These are phyloP conservation scores for Metschnikowia cerradonensis DNA, from an alignment of 805 yeast species.

Conservation along the genomic window DNA sequence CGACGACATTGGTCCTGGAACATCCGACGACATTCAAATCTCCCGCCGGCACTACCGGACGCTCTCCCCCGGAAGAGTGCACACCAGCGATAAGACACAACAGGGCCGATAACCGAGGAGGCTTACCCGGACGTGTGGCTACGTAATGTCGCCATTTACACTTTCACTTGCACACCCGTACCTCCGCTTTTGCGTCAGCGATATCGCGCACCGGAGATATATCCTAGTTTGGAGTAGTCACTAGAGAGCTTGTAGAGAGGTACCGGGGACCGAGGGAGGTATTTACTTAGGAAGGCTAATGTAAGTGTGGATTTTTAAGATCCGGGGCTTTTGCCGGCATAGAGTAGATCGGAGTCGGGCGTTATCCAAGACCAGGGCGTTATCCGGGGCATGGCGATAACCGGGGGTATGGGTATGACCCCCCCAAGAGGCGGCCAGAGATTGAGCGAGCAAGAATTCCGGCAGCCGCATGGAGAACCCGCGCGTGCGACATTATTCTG, in stretches of 20 bases:
- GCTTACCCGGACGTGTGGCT: neutral
- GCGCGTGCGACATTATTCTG: constrained; percentile 1
- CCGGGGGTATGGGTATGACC: neutral
- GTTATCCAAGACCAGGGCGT: too few species aligned
- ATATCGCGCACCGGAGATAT: constrained; percentile 4
- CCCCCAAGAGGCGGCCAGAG: neutral
- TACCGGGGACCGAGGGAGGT: too few species aligned
- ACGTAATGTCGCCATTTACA: constrained; percentile 1
- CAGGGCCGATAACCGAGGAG: constrained; percentile 1
- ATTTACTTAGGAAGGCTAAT: too few species aligned
- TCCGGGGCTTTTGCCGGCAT: too few species aligned
- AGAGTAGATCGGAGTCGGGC: too few species aligned
- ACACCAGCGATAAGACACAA: neutral
- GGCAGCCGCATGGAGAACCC: neutral
- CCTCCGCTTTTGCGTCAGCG: neutral
- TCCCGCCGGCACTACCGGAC: neutral
- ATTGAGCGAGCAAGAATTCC: neutral
- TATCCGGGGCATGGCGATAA: neutral
- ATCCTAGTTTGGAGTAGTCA: neutral
- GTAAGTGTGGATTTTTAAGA: too few species aligned
- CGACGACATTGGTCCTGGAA: neutral
- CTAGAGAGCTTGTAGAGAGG: too few species aligned
- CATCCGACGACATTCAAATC: neutral
- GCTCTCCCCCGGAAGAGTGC: too few species aligned
- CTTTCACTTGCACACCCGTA: neutral